Base-by-base conservation (phyloP, 2,329 filamentous ascomycete species). In the Cytospora piceicola region DNA sequence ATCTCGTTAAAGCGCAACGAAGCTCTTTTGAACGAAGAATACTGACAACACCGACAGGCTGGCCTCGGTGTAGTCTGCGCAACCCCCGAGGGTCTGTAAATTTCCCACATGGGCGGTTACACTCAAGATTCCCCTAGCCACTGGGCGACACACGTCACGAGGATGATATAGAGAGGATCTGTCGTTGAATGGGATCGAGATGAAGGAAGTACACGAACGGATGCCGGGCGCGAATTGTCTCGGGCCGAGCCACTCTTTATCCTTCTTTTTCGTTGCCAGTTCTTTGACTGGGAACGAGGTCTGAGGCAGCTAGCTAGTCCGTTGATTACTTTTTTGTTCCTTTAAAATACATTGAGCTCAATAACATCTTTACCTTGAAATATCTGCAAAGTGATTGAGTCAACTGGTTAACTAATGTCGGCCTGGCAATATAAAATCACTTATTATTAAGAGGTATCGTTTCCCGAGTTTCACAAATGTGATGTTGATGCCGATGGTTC, bases 331-430 rank as follows among this genome's bases (percentile, higher is more conserved):
- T 22, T 15, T 52, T 27, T 36, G 2, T 17, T 54, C 11, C 46
- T n/a, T 6, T 6, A 17, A 29, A 61, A 67, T 49, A 34, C 22
- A 49, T 61, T 67, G 57, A 64, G 53, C 65, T 67, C 65, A 49
- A 58, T 54, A 2, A 46, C 56, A 29, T 12, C 12, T 12, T 39
- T 20, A 24, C 52, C 46, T 30, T 20, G 11, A 20, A 32, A n/a
- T 34, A 27, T 22, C 39, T 39, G 22, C 20, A 11, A 17, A 15
- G 51, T 56, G 60, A 62, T 17, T 55, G 24, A n/a, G 11, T 34
- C n/a, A 12, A 15, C 7, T 42, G 14, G 29, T 7, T 36, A 8
- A 36, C 9, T 36, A 14, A n/a, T 12, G 20, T 39, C 27, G 29
- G 20, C 12, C 17, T 34, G 29, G 24, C 17, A 42, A 4, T 12